Conservation (phyloP, 495 filamentous ascomycete genomes). For the Glonium stellatum region DNA sequence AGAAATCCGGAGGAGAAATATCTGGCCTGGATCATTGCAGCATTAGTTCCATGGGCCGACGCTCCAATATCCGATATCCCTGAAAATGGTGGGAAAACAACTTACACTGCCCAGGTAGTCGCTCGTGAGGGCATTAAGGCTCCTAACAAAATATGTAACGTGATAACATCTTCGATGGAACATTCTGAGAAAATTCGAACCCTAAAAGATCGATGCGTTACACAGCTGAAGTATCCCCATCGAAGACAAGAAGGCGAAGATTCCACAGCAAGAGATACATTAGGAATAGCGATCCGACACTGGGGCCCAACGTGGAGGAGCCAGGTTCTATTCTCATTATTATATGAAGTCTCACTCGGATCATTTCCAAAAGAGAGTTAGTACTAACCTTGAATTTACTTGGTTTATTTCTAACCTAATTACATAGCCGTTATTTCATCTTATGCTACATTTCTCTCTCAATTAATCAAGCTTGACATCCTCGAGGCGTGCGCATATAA, state of each 20-base stretch:
- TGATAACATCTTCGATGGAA: conserved; percentile 57
- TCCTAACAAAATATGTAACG: conserved; percentile 60
- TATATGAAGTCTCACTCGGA: conserved; percentile 48
- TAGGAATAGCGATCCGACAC: conserved; percentile 71
- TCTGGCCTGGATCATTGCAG: conserved; percentile 67
- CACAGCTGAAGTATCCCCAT: conserved; percentile 25
- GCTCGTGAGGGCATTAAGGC: conserved; percentile 73
- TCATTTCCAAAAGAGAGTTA: conserved; percentile 22
- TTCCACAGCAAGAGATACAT: conserved; percentile 39
- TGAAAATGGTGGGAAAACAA: conserved; percentile 42
- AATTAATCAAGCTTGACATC: conserved; percentile 42
- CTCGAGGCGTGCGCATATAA: conserved; percentile 38
- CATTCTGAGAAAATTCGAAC: conserved; percentile 53
- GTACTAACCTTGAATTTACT: conserved; percentile 5
- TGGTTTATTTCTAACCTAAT: conserved; percentile 15
- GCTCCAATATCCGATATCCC: conserved; percentile 41
- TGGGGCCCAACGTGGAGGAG: conserved; percentile 71
- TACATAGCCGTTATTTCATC: conserved; percentile 33
- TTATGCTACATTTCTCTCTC: conserved; percentile 52
- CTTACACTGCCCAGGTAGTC: conserved; percentile 46
- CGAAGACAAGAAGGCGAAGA: conserved; percentile 26
- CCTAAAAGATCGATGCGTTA: conserved; percentile 46
- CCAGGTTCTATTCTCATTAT: conserved; percentile 61
- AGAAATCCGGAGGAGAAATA: conserved; percentile 54
- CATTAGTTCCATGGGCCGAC: conserved; percentile 68